Percentiles rank a stretch among this genome's conserved stretches.
phyloP scores from a whole-genome alignment of 257 asterid species.

The Scutellaria minor region DNA sequence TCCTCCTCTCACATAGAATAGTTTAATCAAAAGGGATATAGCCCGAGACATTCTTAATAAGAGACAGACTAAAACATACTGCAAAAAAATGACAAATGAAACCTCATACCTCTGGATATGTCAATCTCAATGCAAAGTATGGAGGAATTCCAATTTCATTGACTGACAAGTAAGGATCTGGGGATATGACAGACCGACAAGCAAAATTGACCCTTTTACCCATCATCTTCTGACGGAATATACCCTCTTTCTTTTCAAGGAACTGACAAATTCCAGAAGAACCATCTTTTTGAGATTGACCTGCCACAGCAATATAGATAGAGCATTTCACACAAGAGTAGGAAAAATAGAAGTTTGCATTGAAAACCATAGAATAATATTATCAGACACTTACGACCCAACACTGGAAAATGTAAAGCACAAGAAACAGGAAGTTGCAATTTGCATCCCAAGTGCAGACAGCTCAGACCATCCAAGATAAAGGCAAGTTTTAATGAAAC shows the following conservation, averaged over 20 bases:
- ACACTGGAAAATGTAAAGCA: slow-evolving; percentile 19
- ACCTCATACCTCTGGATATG: slow-evolving; percentile 86
- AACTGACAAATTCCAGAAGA: slow-evolving; percentile 77
- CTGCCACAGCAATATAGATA: slow-evolving; percentile 45
- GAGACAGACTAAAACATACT: slow-evolving; percentile 1
- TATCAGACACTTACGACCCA: background rate
- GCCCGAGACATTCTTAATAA: background rate
- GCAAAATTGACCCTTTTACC: slow-evolving; percentile 97
- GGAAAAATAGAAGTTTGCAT: background rate
- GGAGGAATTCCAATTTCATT: slow-evolving; percentile 99
- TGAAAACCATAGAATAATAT: slow-evolving; percentile 19
- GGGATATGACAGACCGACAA: slow-evolving; percentile 97
- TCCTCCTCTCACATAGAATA: slow-evolving; percentile 8
- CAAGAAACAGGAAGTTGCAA: slow-evolving; percentile 20
- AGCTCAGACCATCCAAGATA: background rate
- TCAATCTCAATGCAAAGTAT: slow-evolving; percentile 82
- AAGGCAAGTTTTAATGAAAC: background rate
- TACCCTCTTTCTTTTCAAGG: slow-evolving; percentile 94
- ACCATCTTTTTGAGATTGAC: slow-evolving; percentile 57
- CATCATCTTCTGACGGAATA: slow-evolving; percentile 99
- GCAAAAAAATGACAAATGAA: slow-evolving; percentile 5
- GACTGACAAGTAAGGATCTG: slow-evolving; percentile 92
- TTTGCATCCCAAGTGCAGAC: slow-evolving; percentile 29
- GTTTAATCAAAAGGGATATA: background rate
- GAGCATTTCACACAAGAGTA: background rate